Base-by-base conservation (phyloP, 305 asterid species). In the Fraxinus albicans region DNA sequence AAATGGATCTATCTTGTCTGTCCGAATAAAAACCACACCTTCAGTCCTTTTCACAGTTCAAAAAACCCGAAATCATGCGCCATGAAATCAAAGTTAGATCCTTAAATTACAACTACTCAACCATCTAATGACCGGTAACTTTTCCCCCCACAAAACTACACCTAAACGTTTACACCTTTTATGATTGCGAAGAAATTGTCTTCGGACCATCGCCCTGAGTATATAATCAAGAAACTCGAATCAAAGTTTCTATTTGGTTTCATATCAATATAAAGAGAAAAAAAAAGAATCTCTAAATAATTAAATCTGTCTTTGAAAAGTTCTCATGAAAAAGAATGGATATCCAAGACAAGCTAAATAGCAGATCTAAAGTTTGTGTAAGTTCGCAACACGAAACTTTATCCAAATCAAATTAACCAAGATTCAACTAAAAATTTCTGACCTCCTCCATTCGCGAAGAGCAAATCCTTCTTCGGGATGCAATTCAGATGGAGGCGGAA, bases 391-490 rank as follows among this genome's bases (percentile, higher is more conserved):
- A 10, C 2, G 34, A 65, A 50, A 35, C 73, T 77, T 19, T 19
- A 29, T 29, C 10, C 58, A 13, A 34, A 69, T 9, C 21, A 83
- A 73, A 63, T 8, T 40, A 83, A 80, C 13, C 76, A 72, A 27
- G 8, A 78, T 55, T 80, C 2, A 67, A 55, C 23, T 78, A 44
- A 67, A 50, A 67, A 79, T 79, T 73, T 44, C 89, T 74, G 36
- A 92, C 96, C 96, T 88, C 83, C 92, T 88, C 96, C 96, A 92
- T 79, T 92, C 96, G 3, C 92, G 92, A 82, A 92, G 91, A 77
- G 90, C 94, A 29, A 80, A 91, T 81, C 94, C 93, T 86, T 92
- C 91, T 12, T 91, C 94, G 6, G 21, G 77, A 21, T 87, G 92
- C 93, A 92, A 88, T 85, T 91, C 90, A 79, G 35, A 12, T 21